Evolutionary conservation across 345 rosid genomes (phyloP).

Genomic region (Turnera subulata): DNA sequence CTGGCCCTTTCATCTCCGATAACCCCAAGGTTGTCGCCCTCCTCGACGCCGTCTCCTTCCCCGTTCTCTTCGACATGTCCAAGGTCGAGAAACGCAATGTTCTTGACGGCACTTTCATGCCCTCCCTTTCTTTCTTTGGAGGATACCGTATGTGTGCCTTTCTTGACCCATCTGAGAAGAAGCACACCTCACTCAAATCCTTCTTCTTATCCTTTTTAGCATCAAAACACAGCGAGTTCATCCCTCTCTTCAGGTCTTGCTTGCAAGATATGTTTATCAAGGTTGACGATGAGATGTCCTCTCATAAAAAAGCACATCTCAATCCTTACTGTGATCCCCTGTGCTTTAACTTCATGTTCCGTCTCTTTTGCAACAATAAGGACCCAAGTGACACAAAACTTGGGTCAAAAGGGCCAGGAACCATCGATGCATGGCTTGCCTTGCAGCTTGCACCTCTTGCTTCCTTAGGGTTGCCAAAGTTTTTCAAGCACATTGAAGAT

Average conservation of each 20-base stretch:
- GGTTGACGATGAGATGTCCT: constrained; percentile 26
- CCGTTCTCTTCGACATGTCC: constrained; percentile 37
- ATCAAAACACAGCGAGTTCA: constrained; percentile 15
- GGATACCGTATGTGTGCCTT: constrained; percentile 36
- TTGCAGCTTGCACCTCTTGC: constrained; percentile 29
- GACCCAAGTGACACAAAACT: constrained; percentile 23
- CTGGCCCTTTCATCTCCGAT: constrained; percentile 45
- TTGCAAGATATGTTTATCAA: constrained; percentile 22
- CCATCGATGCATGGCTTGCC: constrained; percentile 15
- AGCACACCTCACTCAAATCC: constrained; percentile 32
- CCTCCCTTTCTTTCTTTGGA: constrained; percentile 37
- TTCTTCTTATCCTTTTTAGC: constrained; percentile 21
- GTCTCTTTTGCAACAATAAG: constrained; percentile 15
- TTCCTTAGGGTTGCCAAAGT: constrained; percentile 20
- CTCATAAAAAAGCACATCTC: constrained; percentile 7
- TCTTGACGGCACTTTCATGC: constrained; percentile 36
- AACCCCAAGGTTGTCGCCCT: constrained; percentile 26
- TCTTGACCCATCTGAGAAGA: constrained; percentile 43
- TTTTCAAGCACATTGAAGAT: constrained; percentile 19
- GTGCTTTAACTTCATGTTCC: constrained; percentile 22
- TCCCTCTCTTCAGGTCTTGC: constrained; percentile 29
- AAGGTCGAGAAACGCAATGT: constrained; percentile 41
- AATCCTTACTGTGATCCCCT: constrained; percentile 2
- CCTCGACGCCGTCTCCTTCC: constrained; percentile 40
- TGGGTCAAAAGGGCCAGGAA: constrained; percentile 18